Evolutionary conservation across 2,329 filamentous ascomycete species (phyloP).

Genomic region (Akanthomyces dipterigenus): DNA sequence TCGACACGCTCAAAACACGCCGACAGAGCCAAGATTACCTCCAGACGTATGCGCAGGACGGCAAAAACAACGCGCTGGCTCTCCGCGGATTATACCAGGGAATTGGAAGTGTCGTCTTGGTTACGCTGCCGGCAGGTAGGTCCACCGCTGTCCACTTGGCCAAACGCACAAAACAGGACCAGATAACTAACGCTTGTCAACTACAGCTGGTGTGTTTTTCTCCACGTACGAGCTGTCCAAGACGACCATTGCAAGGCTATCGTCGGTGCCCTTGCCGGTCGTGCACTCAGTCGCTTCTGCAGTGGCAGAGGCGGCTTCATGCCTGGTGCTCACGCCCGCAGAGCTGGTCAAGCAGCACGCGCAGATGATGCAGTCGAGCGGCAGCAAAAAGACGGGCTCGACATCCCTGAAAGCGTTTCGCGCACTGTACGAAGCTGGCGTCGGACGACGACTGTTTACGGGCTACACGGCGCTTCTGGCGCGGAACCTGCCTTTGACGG

Average conservation of each 20-base stretch:
- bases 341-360: conserved; percentile 94
- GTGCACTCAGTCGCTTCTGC: conserved; percentile 70
- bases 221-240: conserved; percentile 81
- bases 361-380: conserved; percentile 58
- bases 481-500: conserved; percentile 80
- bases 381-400: conserved; percentile 18
- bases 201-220: conserved; percentile 74
- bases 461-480: conserved; percentile 79
- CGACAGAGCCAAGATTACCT: conserved; percentile 73
- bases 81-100: conserved; percentile 81
- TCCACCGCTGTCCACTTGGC: no score
- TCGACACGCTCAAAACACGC: conserved; percentile 86
- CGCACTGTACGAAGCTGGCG: conserved; percentile 45
- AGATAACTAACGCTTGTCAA: neutral
- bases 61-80: conserved; percentile 36
- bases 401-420: conserved; percentile 44
- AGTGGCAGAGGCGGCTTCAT: conserved; percentile 75
- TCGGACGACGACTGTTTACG: conserved; percentile 51
- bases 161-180: neutral
- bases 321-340: conserved; percentile 77
- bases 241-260: conserved; percentile 45
- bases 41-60: conserved; percentile 53
- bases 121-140: conserved; percentile 78
- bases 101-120: conserved; percentile 74
- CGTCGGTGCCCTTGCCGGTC: conserved; percentile 57